Evolutionary conservation across 495 filamentous ascomycete species (phyloP).

Genomic region (Letharia lupina): DNA sequence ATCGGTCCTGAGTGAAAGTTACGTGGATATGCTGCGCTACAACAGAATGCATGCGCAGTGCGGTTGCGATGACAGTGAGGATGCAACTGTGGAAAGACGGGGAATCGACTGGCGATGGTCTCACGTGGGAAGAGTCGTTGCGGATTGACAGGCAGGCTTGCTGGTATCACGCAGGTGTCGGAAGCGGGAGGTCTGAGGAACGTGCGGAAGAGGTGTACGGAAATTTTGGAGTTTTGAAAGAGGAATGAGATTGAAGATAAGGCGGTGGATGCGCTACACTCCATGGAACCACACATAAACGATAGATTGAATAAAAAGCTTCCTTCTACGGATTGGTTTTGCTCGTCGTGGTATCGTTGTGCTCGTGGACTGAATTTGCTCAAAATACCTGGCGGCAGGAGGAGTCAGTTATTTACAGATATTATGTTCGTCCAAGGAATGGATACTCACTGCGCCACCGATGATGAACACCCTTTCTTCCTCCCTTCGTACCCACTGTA

Average conservation of each 20-base stretch:
- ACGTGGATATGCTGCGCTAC: not conserved
- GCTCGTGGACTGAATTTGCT: not conserved
- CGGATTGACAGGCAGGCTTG: not conserved
- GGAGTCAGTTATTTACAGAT: not conserved
- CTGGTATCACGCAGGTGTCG: not conserved
- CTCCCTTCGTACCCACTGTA: conserved; percentile 81
- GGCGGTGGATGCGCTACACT: not conserved
- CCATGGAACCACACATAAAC: too few species aligned
- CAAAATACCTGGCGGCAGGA: conserved; percentile 15
- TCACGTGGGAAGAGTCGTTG: not conserved
- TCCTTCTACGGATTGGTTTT: not conserved
- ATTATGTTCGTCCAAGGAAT: not conserved
- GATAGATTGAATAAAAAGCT: not conserved
- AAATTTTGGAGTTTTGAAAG: not conserved
- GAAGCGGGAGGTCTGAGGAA: not conserved
- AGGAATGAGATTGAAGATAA: not conserved
- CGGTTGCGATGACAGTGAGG: not conserved
- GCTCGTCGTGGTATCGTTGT: not conserved
- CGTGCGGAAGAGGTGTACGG: not conserved
- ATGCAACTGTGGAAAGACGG: not conserved
- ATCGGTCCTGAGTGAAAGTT: not conserved
- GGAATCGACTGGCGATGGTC: not conserved
- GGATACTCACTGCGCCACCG: conserved; percentile 64
- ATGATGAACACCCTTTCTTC: conserved; percentile 94
- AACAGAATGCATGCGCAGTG: not conserved